Base-by-base conservation (phyloP, 495 filamentous ascomycete genomes). In the Penicillium antarcticum region DNA sequence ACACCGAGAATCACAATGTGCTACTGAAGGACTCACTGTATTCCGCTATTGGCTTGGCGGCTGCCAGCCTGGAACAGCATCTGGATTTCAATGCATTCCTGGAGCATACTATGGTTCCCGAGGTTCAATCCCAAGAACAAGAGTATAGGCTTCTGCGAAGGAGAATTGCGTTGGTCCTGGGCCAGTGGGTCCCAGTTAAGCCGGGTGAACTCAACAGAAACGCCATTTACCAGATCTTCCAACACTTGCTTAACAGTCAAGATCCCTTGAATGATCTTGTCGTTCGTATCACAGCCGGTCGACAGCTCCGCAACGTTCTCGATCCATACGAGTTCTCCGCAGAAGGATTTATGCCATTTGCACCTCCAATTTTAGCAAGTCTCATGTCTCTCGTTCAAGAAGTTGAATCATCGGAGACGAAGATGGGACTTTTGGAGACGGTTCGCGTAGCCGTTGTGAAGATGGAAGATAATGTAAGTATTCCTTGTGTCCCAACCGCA, bases 1-100 rank as follows among this genome's bases (percentile, higher is more conserved):
- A 56, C 32, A 72, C 72, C 16, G 77, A 81, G 29, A 80, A 82
- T 43, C 79, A 84, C 36, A 80, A 92, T 54, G 80, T 97, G 3
- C 73, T 92, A 13, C 79, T 87, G 53, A 96, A 95, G 65, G 94
- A 98, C 61, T 91, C 94, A 0, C 81, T 96, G 3, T 98, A 98
- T 58, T 91, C 88, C 36, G 91, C 94, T 9, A 83, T 98, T 58
- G 94, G 94, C 6, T 76, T 96, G 33, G 85, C 94, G 0, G 88
- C 92, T 0, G 77, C 88, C 5, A 79, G 88, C n/a, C 67, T 96
- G 19, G 75, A 77, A 31, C 74, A 83, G 37, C 70, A 76, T 17
- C 75, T 97, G 44, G 86, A 97, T 63, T 96, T 97, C 71, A 87
- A 92, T 58, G 60, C 69, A 3, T 89, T 97, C 61, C 68, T 98